Evolutionary conservation across 345 rosid species (phyloP).

Genomic region (Gossypium raimondii): DNA sequence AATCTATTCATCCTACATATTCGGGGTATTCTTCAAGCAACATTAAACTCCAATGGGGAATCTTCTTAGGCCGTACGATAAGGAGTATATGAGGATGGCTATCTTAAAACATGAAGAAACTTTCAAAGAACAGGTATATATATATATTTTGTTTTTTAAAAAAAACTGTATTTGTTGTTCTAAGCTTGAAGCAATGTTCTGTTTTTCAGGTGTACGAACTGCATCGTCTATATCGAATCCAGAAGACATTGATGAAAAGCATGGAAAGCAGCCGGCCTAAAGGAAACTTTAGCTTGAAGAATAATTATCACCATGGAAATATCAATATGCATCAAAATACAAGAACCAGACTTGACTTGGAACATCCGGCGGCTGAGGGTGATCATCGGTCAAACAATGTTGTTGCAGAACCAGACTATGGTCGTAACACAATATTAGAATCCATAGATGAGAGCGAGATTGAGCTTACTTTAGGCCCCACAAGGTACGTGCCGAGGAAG

Average conservation of each 20-base stretch:
- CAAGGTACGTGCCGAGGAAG: constrained; percentile 39
- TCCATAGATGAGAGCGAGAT: constrained; percentile 75
- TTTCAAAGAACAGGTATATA: constrained; percentile 80
- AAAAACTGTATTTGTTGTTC: constrained; percentile 5
- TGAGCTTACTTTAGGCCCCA: constrained; percentile 79
- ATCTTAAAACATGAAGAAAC: constrained; percentile 96
- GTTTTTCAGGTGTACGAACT: constrained; percentile 71
- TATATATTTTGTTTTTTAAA: not conserved
- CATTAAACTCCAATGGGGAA: constrained; percentile 58
- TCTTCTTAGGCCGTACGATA: constrained; percentile 59
- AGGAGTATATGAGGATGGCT: constrained; percentile 86
- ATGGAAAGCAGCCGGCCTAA: constrained; percentile 26
- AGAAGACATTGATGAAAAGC: constrained; percentile 73
- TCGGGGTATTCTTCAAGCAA: not conserved
- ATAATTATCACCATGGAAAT: constrained; percentile 5
- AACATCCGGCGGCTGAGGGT: constrained; percentile 32
- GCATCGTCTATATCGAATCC: constrained; percentile 78
- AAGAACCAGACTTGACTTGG: constrained; percentile 30
- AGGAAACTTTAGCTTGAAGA: constrained; percentile 12
- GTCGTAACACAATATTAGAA: constrained; percentile 23
- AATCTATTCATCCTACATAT: not conserved
- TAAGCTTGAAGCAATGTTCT: constrained; percentile 8
- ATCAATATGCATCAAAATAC: constrained; percentile 17
- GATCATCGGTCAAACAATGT: constrained; percentile 7
- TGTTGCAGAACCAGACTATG: constrained; percentile 34